Conservation (phyloP, 2,329 filamentous ascomycete genomes). For the Colletotrichum kahawae region DNA sequence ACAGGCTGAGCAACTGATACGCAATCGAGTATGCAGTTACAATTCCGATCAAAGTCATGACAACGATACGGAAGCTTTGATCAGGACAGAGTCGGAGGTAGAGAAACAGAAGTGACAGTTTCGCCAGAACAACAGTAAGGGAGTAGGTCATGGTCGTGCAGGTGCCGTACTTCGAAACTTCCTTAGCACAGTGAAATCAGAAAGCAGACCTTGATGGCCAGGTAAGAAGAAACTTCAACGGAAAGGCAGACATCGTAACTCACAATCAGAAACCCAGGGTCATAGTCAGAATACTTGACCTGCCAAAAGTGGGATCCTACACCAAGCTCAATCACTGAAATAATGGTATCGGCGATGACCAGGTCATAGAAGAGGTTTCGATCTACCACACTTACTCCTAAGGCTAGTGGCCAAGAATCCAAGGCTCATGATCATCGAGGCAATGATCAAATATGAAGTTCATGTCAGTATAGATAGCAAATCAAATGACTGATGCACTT, state of each 20-base stretch:
- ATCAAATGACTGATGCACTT: background rate
- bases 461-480: background rate
- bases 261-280: background rate
- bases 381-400: background rate
- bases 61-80: constrained; percentile 32
- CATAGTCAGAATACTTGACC: background rate
- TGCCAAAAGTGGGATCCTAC: background rate
- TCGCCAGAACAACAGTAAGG: constrained; percentile 36
- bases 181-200: background rate
- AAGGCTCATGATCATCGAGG: background rate
- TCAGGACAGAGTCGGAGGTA: constrained; percentile 22
- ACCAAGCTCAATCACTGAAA: background rate
- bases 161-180: background rate
- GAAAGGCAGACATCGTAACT: background rate
- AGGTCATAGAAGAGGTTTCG: fast-evolving
- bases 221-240: no score
- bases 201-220: no score
- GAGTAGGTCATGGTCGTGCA: constrained; percentile 44
- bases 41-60: constrained; percentile 30
- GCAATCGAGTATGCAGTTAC: constrained; percentile 34
- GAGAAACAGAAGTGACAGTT: constrained; percentile 8
- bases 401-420: background rate
- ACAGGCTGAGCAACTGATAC: constrained; percentile 27
- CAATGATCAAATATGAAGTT: background rate
- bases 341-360: fast-evolving